phyloP scores from a whole-genome alignment of 768 basidiomycete species.

The Asterophora parasitica region DNA sequence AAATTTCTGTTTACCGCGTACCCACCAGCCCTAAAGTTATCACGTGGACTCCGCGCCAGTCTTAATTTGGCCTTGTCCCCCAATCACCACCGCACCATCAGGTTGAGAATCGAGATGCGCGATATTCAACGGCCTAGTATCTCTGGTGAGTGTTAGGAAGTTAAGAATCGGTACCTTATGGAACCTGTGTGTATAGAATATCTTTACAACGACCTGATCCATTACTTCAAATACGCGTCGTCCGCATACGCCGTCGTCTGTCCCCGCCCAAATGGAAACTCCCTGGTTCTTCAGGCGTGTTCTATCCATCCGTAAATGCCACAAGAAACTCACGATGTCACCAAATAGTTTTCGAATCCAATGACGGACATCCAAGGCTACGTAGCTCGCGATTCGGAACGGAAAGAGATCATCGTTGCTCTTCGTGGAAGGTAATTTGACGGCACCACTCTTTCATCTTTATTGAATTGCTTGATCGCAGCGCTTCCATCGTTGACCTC shows the following conservation, averaged over 20 bases:
- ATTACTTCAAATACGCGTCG: slow-evolving; percentile 54
- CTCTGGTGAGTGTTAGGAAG: not conserved
- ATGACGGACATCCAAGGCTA: slow-evolving; percentile 44
- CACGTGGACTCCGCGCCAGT: slow-evolving; percentile 9
- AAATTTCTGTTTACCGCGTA: slow-evolving; percentile 12
- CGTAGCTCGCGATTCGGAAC: slow-evolving; percentile 41
- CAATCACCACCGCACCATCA: too few species aligned
- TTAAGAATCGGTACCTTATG: not conserved
- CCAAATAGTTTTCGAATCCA: slow-evolving; percentile 35
- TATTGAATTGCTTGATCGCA: slow-evolving; percentile 11
- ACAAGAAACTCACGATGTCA: not conserved
- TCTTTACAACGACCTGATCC: slow-evolving; percentile 40
- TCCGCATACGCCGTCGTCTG: slow-evolving; percentile 44
- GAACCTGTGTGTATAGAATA: slow-evolving; percentile 19
- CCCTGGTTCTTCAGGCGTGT: slow-evolving; percentile 31
- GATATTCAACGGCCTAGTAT: not conserved
- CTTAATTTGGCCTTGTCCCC: too few species aligned
- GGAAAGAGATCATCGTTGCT: slow-evolving; percentile 44
- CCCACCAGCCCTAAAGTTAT: slow-evolving; percentile 16
- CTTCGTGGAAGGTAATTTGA: slow-evolving; percentile 44
- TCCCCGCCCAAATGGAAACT: slow-evolving; percentile 45
- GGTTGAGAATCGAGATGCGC: too few species aligned
- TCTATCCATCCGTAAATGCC: not conserved
- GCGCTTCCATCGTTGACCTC: slow-evolving; percentile 37
- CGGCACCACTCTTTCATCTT: not conserved